These are phyloP conservation scores for Penstemon davidsonii DNA, from an alignment of 257 asterid genomes.

Conservation along the genomic window DNA sequence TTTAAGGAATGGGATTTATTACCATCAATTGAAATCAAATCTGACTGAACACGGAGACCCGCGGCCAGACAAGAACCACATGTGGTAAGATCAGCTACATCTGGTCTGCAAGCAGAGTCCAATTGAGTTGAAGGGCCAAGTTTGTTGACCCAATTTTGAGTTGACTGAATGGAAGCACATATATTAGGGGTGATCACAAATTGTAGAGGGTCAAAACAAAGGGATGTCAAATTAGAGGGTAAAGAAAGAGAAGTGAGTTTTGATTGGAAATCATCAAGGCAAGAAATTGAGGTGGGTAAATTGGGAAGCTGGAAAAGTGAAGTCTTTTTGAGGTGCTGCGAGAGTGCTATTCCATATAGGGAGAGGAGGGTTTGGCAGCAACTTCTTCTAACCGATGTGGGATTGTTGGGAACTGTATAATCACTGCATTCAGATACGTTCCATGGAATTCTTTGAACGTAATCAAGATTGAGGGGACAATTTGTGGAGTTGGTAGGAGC, in stretches of 20 bases:
- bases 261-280: slow-evolving; percentile 64
- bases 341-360: slow-evolving; percentile 60
- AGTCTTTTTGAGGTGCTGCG: slow-evolving; percentile 57
- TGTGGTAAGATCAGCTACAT: slow-evolving; percentile 58
- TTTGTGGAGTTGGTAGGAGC: slow-evolving; percentile 37
- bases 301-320: slow-evolving; percentile 55
- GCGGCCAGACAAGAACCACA: slow-evolving; percentile 78
- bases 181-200: slow-evolving; percentile 48
- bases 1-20: slow-evolving; percentile 60
- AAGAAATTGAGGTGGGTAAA: slow-evolving; percentile 70
- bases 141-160: slow-evolving; percentile 60
- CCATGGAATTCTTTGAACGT: slow-evolving; percentile 69
- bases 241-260: slow-evolving; percentile 51
- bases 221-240: slow-evolving; percentile 52
- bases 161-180: slow-evolving; percentile 68
- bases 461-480: slow-evolving; percentile 70
- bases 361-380: slow-evolving; percentile 83
- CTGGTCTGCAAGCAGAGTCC: slow-evolving; percentile 61
- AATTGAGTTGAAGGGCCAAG: slow-evolving; percentile 53
- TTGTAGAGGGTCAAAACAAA: slow-evolving; percentile 67
- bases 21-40: slow-evolving; percentile 69
- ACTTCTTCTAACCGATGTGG: slow-evolving; percentile 24
- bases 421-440: slow-evolving; percentile 53
- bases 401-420: slow-evolving; percentile 19
- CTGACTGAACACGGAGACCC: slow-evolving; percentile 58